Evolutionary conservation across 2,329 filamentous ascomycete genomes (phyloP), one percentile per base, ranked within the genome.

Genomic region (Colletotrichum filicis): DNA sequence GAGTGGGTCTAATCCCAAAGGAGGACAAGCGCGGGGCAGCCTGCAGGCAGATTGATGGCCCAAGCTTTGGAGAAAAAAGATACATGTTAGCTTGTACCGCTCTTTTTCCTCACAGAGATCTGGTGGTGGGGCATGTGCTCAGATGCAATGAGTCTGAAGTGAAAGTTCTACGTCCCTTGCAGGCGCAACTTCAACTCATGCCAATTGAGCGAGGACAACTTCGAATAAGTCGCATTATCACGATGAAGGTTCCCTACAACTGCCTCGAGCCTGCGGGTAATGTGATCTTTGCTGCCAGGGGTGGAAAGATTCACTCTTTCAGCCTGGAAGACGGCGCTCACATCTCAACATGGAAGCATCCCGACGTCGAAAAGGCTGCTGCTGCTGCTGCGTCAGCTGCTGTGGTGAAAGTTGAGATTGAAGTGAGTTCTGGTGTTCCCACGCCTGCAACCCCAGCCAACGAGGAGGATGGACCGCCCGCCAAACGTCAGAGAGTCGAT

Each of bases 231-330:
- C 56, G 14, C 12, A 4, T 16, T 24, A 5, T 63, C 56, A 79
- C 76, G n/a, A 86, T 87, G 83, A 83, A 83, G 74, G 79, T 89
- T 70, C 92, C 92, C n/a, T 93, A 93, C 77, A 92, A 93, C 77
- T 89, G 90, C 76, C 82, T 94, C 59, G 84, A 84, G 62, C 80
- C 82, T 46, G 85, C 87, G 75, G 88, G 88, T 58, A 81, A 87
- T 76, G 82, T 93, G 24, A 82, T 98, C 22, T 87, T 97, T 76
- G 93, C 93, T 49, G 93, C 94, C 30, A 91, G 92, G 74, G 94
- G 94, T 16, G 89, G 92, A 60, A 90, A 88, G 77, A 89, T 98
- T 66, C 89, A 94, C 78, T 89, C 91, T 2, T 92, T 94, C 80
- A 87, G 86, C 78, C 83, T 92, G 7, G 78, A 84, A n/a, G 86